Percentiles rank a stretch among this genome's conserved stretches.
These are phyloP conservation scores for Candida multigemmis DNA, from an alignment of 805 yeast genomes.

Conservation along the genomic window DNA sequence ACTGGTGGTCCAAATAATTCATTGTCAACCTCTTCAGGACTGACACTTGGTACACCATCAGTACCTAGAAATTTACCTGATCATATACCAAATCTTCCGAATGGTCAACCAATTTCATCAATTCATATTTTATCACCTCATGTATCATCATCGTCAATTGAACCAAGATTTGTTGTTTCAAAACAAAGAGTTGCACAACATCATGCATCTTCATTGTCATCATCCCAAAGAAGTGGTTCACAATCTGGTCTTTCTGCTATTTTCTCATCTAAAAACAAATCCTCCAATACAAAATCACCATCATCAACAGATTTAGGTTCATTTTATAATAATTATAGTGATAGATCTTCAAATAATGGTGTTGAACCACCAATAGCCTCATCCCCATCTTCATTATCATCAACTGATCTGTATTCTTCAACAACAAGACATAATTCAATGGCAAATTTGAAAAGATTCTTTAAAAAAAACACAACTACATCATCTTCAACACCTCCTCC, in stretches of 20 bases:
- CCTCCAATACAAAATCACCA: slow-evolving; percentile 27
- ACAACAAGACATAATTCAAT: slow-evolving; percentile 65
- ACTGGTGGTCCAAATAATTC: slow-evolving; percentile 31
- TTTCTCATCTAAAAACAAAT: slow-evolving; percentile 28
- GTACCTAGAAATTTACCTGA: slow-evolving; percentile 3
- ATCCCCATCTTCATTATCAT: slow-evolving; percentile 24
- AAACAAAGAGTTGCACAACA: slow-evolving; percentile 60
- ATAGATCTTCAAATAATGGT: no score
- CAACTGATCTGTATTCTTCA: slow-evolving; percentile 18
- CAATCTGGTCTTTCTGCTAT: slow-evolving; percentile 42
- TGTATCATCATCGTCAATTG: slow-evolving; percentile 53
- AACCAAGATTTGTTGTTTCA: slow-evolving; percentile 78
- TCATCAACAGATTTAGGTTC: slow-evolving; percentile 34
- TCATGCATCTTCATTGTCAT: slow-evolving; percentile 29
- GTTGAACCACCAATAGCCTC: slow-evolving; percentile 13
- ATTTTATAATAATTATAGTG: slow-evolving; percentile 29
- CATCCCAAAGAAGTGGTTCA: slow-evolving; percentile 29
- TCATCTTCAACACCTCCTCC: slow-evolving; percentile 12
- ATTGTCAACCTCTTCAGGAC: slow-evolving; percentile 6
- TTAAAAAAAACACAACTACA: slow-evolving; percentile 33
- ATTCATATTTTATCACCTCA: slow-evolving; percentile 66
- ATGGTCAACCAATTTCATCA: slow-evolving; percentile 51
- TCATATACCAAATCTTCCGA: slow-evolving; percentile 42
- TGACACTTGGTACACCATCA: slow-evolving; percentile 6
- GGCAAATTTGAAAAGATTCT: slow-evolving; percentile 70